A percentile compares a stretch with the other conserved stretches of the same genome.
Evolutionary conservation across 2,329 filamentous ascomycete species (phyloP).

Genomic region (Podosphaera xanthii): DNA sequence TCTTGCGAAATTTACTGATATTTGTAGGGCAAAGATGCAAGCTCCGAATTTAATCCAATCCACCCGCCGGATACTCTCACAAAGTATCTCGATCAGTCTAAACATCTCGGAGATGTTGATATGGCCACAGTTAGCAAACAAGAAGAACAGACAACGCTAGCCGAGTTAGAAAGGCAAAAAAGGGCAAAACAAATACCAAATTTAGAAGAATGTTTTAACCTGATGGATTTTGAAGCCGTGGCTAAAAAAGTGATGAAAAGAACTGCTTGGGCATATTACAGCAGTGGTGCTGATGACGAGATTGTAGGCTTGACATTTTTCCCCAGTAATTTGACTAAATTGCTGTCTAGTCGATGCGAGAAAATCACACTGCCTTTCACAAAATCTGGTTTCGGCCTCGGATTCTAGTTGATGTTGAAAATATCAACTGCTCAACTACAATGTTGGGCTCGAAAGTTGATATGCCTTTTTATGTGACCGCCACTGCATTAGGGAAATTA

Average conservation of each 20-base stretch:
- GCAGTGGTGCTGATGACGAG: constrained; percentile 73
- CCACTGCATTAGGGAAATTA: constrained; percentile 85
- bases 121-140: constrained; percentile 49
- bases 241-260: constrained; percentile 85
- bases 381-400: constrained; percentile 92
- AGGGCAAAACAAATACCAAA: constrained; percentile 54
- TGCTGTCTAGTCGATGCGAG: constrained; percentile 51
- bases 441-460: constrained; percentile 77
- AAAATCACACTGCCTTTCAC: constrained; percentile 91
- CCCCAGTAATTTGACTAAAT: constrained; percentile 5
- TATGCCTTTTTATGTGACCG: constrained; percentile 89
- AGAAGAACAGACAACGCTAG: constrained; percentile 24
- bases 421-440: constrained; percentile 67
- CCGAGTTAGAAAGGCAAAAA: constrained; percentile 56
- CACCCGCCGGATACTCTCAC: constrained; percentile 71
- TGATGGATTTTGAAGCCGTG: constrained; percentile 89
- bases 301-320: constrained; percentile 31
- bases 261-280: constrained; percentile 94
- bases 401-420: constrained; percentile 71
- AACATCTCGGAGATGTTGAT: constrained; percentile 76
- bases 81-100: constrained; percentile 62
- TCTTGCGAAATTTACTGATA: neutral
- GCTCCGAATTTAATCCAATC: constrained; percentile 77
- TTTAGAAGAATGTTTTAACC: constrained; percentile 73
- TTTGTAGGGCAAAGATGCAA: constrained; percentile 57